phyloP scores from a whole-genome alignment of 768 basidiomycete species.

The Strobilomyces confusus region DNA sequence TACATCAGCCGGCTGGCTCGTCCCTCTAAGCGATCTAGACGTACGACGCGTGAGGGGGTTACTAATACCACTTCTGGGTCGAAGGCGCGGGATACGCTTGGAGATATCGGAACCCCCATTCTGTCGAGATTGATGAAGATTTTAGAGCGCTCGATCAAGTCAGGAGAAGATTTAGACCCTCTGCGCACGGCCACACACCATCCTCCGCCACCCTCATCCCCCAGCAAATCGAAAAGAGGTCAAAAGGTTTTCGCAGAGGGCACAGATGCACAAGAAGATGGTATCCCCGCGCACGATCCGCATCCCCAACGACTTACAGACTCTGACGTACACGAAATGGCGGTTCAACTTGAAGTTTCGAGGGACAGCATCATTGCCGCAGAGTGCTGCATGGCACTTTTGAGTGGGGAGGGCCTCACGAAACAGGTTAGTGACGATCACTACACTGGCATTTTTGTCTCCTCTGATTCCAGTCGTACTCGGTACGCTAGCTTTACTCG shows the following conservation, averaged over 20 bases:
- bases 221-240: slow-evolving; percentile 45
- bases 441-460: neutral
- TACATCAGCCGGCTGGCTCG: slow-evolving; percentile 63
- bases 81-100: slow-evolving; percentile 52
- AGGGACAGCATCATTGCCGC: slow-evolving; percentile 77
- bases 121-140: slow-evolving; percentile 70
- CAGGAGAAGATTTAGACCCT: slow-evolving; percentile 72
- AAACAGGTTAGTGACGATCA: slow-evolving; percentile 76
- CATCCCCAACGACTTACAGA: slow-evolving; percentile 37
- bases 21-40: slow-evolving; percentile 65
- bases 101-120: slow-evolving; percentile 59
- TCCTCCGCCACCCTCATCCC: slow-evolving; percentile 33
- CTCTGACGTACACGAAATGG: slow-evolving; percentile 47
- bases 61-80: slow-evolving; percentile 35
- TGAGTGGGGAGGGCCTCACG: slow-evolving; percentile 73
- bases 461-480: neutral
- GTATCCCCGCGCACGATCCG: slow-evolving; percentile 2
- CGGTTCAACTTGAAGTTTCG: slow-evolving; percentile 53
- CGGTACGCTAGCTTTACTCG: slow-evolving; percentile 88
- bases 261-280: neutral
- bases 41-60: slow-evolving; percentile 37
- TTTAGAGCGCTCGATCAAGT: slow-evolving; percentile 73
- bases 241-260: slow-evolving; percentile 27
- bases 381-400: slow-evolving; percentile 74
- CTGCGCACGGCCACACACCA: slow-evolving; percentile 41